Percentiles rank a stretch among this genome's conserved stretches.
Conservation (phyloP, 768 basidiomycete species). For the Calvatia gigantea region DNA sequence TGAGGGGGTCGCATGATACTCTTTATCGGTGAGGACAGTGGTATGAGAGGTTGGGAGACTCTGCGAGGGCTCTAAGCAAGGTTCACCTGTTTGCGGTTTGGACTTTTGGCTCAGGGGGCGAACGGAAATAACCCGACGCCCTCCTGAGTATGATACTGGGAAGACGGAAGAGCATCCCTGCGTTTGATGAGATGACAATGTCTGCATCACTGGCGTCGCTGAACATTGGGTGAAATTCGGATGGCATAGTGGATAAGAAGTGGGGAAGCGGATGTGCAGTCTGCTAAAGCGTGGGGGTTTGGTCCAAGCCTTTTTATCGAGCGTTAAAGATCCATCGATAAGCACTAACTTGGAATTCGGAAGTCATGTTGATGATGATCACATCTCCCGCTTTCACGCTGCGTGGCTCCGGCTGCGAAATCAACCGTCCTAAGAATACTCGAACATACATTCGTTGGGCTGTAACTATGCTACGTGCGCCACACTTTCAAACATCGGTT, state of each 20-base stretch:
- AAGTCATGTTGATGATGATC: no score
- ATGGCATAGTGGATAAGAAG: background rate
- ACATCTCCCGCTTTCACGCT: no score
- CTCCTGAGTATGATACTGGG: background rate
- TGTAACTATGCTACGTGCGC: background rate
- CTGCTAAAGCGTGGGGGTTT: background rate
- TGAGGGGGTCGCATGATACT: no score
- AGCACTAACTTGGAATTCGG: no score
- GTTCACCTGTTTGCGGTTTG: background rate
- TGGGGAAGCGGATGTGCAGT: background rate
- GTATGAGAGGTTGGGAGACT: no score
- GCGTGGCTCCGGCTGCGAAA: no score
- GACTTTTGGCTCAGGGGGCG: background rate
- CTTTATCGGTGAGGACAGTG: no score
- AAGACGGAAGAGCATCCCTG: background rate
- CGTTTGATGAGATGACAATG: background rate
- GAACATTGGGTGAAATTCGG: background rate
- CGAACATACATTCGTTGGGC: background rate
- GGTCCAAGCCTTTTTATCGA: no score
- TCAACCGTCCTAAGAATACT: background rate
- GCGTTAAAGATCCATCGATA: no score
- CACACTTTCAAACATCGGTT: background rate
- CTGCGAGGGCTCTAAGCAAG: no score
- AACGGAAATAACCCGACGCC: background rate
- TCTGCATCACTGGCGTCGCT: background rate